These are phyloP conservation scores for Actinomortierella wolfii DNA, from an alignment of 371 early-diverging fungal genomes.

Conservation along the genomic window DNA sequence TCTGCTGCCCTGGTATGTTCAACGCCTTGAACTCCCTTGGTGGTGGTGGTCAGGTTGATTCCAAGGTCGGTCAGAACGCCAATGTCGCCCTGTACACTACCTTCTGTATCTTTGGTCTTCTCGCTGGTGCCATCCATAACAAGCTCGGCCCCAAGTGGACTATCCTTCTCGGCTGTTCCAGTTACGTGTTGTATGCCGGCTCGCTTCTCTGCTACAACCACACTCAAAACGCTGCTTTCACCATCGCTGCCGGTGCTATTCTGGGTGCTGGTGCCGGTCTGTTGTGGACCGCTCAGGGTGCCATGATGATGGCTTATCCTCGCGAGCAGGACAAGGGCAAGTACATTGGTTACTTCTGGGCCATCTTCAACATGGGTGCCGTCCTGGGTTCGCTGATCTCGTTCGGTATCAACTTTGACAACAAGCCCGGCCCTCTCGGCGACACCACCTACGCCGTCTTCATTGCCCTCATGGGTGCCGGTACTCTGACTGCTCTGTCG, in stretches of 20 bases:
- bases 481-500: constrained; percentile 54
- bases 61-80: constrained; percentile 68
- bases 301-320: constrained; percentile 84
- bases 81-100: constrained; percentile 76
- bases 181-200: constrained; percentile 59
- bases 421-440: constrained; percentile 26
- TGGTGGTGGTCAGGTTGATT: constrained; percentile 72
- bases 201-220: constrained; percentile 61
- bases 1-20: constrained; percentile 84
- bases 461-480: constrained; percentile 65
- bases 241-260: constrained; percentile 65
- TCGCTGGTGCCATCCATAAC: constrained; percentile 67
- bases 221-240: constrained; percentile 49
- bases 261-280: constrained; percentile 66
- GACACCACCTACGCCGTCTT: constrained; percentile 65
- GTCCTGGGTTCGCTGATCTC: constrained; percentile 76
- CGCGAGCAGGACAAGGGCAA: constrained; percentile 76
- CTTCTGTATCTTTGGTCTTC: constrained; percentile 71
- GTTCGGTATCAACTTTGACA: constrained; percentile 66
- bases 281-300: constrained; percentile 80
- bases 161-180: constrained; percentile 56
- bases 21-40: constrained; percentile 81
- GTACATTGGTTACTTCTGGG: constrained; percentile 83
- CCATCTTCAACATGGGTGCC: constrained; percentile 69
- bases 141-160: constrained; percentile 59